Conservation (phyloP, 2,329 filamentous ascomycete species). For the Phymatotrichopsis omnivora region DNA sequence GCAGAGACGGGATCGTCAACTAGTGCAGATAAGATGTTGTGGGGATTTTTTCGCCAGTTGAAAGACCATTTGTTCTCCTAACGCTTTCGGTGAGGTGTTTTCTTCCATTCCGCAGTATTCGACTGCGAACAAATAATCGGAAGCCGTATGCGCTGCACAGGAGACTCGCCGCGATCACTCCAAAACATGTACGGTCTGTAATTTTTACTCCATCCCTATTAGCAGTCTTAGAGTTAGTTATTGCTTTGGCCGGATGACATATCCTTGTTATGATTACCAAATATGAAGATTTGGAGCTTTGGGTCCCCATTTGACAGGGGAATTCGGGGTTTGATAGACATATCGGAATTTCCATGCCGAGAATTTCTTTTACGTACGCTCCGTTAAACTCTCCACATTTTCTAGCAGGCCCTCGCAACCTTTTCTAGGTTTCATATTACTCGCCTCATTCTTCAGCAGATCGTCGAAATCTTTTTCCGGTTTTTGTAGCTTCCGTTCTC, state of each 20-base stretch:
- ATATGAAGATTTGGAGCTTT: not conserved
- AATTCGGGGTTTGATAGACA: conserved; percentile 34
- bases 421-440: too few relatives aligned
- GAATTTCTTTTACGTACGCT: conserved; percentile 31
- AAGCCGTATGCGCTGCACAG: conserved; percentile 11
- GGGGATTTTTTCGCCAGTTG: too few relatives aligned
- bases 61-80: too few relatives aligned
- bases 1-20: too few relatives aligned
- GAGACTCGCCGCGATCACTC: conserved; percentile 5
- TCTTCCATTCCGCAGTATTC: too few relatives aligned
- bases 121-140: conserved; percentile 11
- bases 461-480: conserved; percentile 2
- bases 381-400: conserved; percentile 11
- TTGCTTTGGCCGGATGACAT: too few relatives aligned
- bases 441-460: too few relatives aligned
- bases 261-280: too few relatives aligned
- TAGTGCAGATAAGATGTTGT: too few relatives aligned
- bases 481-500: not conserved
- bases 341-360: conserved; percentile 33
- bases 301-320: not conserved
- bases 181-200: conserved; percentile 13
- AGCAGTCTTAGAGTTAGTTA: too few relatives aligned
- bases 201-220: conserved; percentile 12
- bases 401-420: conserved; percentile 1
- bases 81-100: too few relatives aligned